Conservation (phyloP, 805 yeast genomes). For the Starmerella asiatica region DNA sequence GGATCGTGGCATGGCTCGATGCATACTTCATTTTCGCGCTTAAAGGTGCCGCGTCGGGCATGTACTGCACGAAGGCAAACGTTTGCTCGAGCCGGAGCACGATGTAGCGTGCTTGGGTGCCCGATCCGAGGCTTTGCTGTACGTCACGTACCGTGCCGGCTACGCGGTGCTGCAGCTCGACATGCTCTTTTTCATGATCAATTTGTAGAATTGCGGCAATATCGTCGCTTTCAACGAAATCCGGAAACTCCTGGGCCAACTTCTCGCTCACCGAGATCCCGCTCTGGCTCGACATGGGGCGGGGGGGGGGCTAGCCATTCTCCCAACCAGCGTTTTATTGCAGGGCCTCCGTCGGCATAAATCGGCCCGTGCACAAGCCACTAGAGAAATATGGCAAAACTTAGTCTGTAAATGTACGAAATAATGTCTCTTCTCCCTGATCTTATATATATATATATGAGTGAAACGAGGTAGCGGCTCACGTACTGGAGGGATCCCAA, state of each 20-base stretch:
- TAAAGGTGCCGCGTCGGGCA: slow-evolving; percentile 76
- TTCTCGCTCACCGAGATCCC: slow-evolving; percentile 42
- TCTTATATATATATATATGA: too few relatives aligned
- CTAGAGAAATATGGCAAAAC: too few relatives aligned
- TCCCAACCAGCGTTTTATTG: too few relatives aligned
- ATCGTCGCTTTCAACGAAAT: slow-evolving; percentile 27
- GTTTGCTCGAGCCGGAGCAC: slow-evolving; percentile 28
- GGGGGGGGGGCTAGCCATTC: too few relatives aligned
- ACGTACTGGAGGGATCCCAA: too few relatives aligned
- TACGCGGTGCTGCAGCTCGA: slow-evolving; percentile 23
- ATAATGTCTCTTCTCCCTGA: too few relatives aligned
- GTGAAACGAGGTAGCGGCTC: too few relatives aligned
- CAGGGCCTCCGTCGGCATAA: too few relatives aligned
- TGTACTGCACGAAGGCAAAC: slow-evolving; percentile 58
- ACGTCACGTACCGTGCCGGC: slow-evolving; percentile 28
- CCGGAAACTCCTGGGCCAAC: slow-evolving; percentile 35
- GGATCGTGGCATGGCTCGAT: slow-evolving; percentile 64
- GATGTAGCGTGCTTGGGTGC: slow-evolving; percentile 38
- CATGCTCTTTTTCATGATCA: slow-evolving; percentile 27
- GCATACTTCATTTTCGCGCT: slow-evolving; percentile 88
- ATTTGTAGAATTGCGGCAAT: slow-evolving; percentile 32
- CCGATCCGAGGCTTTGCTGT: slow-evolving; percentile 27
- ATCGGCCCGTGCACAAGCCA: too few relatives aligned
- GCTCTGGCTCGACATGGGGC: slow-evolving; percentile 51
- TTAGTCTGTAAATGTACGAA: too few relatives aligned